phyloP scores from a whole-genome alignment of 495 filamentous ascomycete species.

The Jackrogersella minutella region DNA sequence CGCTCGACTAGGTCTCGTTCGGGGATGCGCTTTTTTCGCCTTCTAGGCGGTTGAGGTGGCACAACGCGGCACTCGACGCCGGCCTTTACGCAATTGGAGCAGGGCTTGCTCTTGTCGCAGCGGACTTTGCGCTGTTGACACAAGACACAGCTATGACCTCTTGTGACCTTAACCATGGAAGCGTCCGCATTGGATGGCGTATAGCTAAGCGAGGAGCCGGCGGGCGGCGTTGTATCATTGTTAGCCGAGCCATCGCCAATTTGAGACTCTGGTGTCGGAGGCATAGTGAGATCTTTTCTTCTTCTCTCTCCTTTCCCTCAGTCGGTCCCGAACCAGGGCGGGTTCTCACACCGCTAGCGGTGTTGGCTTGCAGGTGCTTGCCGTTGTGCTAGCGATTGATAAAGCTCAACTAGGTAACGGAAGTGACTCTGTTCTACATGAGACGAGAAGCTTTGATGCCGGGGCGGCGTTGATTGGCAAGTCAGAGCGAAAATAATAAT shows the following conservation, averaged over 20 bases:
- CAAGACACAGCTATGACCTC: constrained; percentile 68
- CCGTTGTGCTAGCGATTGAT: constrained; percentile 24
- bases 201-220: constrained; percentile 49
- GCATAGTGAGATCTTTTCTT: constrained; percentile 40
- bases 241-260: constrained; percentile 41
- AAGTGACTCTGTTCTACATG: constrained; percentile 41
- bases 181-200: constrained; percentile 42
- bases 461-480: constrained; percentile 41
- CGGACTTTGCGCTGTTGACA: constrained; percentile 74
- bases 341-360: constrained; percentile 36
- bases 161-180: constrained; percentile 58
- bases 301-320: too few relatives aligned
- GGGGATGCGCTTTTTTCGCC: constrained; percentile 64
- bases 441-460: constrained; percentile 34
- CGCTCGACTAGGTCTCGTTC: constrained; percentile 61
- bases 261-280: constrained; percentile 47
- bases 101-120: constrained; percentile 71
- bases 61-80: constrained; percentile 66
- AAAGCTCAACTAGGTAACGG: constrained; percentile 37
- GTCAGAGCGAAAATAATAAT: constrained; percentile 19
- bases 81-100: constrained; percentile 70
- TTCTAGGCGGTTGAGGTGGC: constrained; percentile 65
- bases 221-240: constrained; percentile 45
- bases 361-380: constrained; percentile 22
- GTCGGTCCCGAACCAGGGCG: constrained; percentile 43